Evolutionary conservation across 108 stramenopile genomes (phyloP).

Genomic region (Cyclostephanos invisitatus): DNA sequence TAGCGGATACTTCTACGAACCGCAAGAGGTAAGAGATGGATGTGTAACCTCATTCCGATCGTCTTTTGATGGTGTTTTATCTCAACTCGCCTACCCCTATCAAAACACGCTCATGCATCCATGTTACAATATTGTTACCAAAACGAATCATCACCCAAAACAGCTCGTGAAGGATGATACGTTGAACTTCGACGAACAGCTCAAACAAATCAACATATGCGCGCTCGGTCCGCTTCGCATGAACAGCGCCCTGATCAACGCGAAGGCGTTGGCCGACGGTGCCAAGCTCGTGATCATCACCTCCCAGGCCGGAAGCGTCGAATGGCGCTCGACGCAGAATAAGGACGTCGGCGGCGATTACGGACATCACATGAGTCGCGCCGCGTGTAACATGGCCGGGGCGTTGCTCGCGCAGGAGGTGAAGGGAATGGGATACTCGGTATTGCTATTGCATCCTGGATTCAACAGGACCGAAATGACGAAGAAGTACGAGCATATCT

Average conservation of each 20-base stretch:
- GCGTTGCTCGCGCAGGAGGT: constrained; percentile 84
- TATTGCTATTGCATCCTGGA: constrained; percentile 86
- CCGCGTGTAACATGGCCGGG: constrained; percentile 89
- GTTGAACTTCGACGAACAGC: constrained; percentile 85
- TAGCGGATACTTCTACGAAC: constrained; percentile 83
- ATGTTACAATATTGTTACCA: background rate
- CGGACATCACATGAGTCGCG: constrained; percentile 93
- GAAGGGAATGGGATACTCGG: constrained; percentile 71
- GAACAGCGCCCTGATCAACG: constrained; percentile 67
- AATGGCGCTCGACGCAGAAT: constrained; percentile 84
- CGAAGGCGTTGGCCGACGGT: constrained; percentile 66
- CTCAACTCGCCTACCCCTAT: no score
- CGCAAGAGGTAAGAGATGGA: constrained; percentile 51
- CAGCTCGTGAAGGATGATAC: constrained; percentile 57
- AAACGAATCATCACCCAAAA: background rate
- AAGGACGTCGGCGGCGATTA: constrained; percentile 80
- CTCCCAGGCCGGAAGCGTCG: constrained; percentile 87
- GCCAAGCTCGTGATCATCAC: constrained; percentile 87
- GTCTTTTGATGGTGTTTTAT: no score
- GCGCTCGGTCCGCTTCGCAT: constrained; percentile 88
- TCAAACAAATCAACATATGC: constrained; percentile 90
- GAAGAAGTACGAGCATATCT: constrained; percentile 85
- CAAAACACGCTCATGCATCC: background rate
- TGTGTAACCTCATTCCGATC: no score
- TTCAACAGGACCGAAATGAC: constrained; percentile 95